Evolutionary conservation across 306 rosid species (phyloP).

Genomic region (Notholithocarpus densiflorus): DNA sequence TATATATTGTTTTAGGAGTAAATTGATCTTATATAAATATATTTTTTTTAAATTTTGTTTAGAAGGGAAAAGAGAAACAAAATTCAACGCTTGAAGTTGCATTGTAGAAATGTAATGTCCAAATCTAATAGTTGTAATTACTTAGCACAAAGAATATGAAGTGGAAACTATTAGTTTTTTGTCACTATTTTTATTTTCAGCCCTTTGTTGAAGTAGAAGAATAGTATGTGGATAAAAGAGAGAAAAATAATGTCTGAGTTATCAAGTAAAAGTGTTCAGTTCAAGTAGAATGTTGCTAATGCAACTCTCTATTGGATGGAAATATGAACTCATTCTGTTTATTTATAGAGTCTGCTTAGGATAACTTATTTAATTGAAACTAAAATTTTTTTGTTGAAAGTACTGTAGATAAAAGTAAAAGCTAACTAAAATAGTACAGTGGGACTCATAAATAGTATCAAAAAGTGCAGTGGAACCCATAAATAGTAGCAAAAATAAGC

Average conservation of each 20-base stretch:
- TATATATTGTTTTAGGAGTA: neutral
- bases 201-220: neutral
- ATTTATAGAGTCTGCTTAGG: no score
- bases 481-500: no score
- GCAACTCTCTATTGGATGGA: neutral
- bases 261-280: neutral
- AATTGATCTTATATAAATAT: neutral
- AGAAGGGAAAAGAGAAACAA: neutral
- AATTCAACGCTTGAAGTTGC: neutral
- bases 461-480: no score
- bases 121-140: neutral
- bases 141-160: neutral
- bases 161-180: neutral
- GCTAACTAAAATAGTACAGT: rapidly evolving
- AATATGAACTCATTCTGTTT: neutral
- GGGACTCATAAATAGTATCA: rapidly evolving
- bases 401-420: no score
- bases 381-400: neutral
- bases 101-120: neutral
- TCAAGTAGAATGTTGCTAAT: neutral
- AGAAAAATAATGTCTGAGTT: neutral
- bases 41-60: neutral
- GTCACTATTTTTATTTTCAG: neutral
- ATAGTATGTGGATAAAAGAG: neutral
- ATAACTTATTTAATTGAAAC: no score